Evolutionary conservation across 2,329 filamentous ascomycete genomes (phyloP).

Genomic region (Trichoderma polysporum): DNA sequence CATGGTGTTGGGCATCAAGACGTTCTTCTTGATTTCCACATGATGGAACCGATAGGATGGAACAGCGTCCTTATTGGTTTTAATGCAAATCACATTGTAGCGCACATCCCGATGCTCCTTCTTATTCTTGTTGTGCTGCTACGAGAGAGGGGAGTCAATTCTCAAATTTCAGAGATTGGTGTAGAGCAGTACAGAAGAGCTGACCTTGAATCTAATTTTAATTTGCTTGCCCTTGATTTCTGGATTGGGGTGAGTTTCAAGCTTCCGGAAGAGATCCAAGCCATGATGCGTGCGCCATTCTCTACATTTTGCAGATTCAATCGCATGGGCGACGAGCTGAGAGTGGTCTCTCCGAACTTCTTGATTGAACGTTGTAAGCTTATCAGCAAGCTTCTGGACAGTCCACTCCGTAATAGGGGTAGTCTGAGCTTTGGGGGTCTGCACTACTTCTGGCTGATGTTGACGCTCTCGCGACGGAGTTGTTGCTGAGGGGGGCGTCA

Average conservation of each 20-base stretch:
- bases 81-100: conserved; percentile 46
- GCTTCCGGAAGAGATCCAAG: conserved; percentile 48
- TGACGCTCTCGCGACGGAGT: not conserved
- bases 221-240: conserved; percentile 43
- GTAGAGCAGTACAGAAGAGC: conserved; percentile 16
- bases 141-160: conserved; percentile 25
- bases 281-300: conserved; percentile 43
- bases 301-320: conserved; percentile 45
- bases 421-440: conserved; percentile 27
- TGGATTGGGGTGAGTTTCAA: conserved; percentile 39
- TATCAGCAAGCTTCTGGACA: conserved; percentile 42
- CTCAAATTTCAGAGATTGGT: not conserved
- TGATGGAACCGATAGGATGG: conserved; percentile 61
- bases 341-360: conserved; percentile 49
- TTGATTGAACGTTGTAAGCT: conserved; percentile 41
- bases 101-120: conserved; percentile 45
- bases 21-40: conserved; percentile 59
- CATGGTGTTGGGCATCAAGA: conserved; percentile 60
- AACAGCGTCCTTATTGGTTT: conserved; percentile 51
- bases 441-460: not conserved
- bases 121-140: conserved; percentile 47
- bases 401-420: conserved; percentile 40
- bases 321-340: conserved; percentile 44
- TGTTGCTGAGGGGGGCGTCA: not conserved
- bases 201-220: conserved; percentile 53